phyloP scores from a whole-genome alignment of 2,329 filamentous ascomycete species.

The Colletotrichum sp. region DNA sequence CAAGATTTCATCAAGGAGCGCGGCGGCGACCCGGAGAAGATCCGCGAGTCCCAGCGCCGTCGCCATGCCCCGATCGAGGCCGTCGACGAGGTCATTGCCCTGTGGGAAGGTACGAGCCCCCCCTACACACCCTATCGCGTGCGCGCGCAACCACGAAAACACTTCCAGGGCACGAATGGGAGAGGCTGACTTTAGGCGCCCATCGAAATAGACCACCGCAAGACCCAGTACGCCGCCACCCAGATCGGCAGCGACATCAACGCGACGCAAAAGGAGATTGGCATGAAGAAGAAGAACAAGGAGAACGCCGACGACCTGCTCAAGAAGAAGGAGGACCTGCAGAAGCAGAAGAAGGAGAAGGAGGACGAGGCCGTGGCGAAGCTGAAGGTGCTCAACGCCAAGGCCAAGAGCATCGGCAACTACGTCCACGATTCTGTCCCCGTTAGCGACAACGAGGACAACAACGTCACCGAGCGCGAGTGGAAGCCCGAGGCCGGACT shows the following conservation, averaged over 20 bases:
- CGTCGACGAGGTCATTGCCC: constrained; percentile 87
- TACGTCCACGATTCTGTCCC: constrained; percentile 90
- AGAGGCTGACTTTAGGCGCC: background rate
- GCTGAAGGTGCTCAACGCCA: constrained; percentile 63
- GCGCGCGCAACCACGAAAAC: background rate
- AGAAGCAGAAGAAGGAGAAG: constrained; percentile 82
- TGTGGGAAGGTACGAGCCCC: constrained; percentile 55
- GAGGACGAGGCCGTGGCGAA: constrained; percentile 79
- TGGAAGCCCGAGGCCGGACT: constrained; percentile 82
- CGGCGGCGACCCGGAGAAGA: constrained; percentile 88
- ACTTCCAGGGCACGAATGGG: background rate
- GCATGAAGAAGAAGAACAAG: constrained; percentile 92
- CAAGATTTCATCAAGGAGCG: constrained; percentile 83
- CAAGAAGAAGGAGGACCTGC: constrained; percentile 76
- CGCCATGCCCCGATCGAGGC: constrained; percentile 80
- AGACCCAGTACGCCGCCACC: constrained; percentile 76
- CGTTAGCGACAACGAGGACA: constrained; percentile 81
- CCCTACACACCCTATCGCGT: constrained; percentile 48
- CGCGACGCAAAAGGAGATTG: constrained; percentile 87
- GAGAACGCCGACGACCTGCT: constrained; percentile 84
- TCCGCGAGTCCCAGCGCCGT: constrained; percentile 88
- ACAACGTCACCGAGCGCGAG: constrained; percentile 77
- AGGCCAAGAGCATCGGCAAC: constrained; percentile 87
- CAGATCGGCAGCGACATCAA: constrained; percentile 89
- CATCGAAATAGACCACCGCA: constrained; percentile 11